Percentiles rank a stretch among this genome's conserved stretches.
These are phyloP conservation scores for Arthrobotrys musiformis DNA, from an alignment of 2,329 filamentous ascomycete species.

Conservation along the genomic window DNA sequence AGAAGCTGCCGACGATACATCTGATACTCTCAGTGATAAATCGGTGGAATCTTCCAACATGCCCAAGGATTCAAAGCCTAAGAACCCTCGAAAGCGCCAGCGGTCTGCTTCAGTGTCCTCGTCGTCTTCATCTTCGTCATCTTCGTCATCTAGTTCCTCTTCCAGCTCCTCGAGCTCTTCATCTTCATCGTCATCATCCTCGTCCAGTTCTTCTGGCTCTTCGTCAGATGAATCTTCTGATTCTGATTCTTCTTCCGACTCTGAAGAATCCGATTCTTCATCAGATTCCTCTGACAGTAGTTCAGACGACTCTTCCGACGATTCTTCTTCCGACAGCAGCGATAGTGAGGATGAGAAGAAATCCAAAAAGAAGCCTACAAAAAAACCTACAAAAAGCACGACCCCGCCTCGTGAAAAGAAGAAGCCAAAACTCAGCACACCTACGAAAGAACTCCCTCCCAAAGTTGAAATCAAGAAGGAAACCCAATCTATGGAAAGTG, in stretches of 20 bases:
- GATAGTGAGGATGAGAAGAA: constrained; percentile 56
- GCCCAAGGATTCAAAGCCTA: constrained; percentile 3
- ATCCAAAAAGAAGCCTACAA: neutral
- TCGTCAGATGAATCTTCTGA: constrained; percentile 41
- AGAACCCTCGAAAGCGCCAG: constrained; percentile 48
- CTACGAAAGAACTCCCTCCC: constrained; percentile 56
- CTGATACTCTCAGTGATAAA: constrained; percentile 50
- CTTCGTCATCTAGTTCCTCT: constrained; percentile 57
- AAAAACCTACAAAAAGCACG: constrained; percentile 60
- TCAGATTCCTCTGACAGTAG: constrained; percentile 56
- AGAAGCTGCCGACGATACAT: constrained; percentile 53
- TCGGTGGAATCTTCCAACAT: constrained; percentile 20
- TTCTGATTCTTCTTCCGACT: constrained; percentile 57
- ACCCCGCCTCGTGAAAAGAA: constrained; percentile 62
- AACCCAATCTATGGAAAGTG: constrained; percentile 64
- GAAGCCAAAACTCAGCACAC: constrained; percentile 60
- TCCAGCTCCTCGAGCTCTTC: constrained; percentile 61
- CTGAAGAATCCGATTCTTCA: constrained; percentile 51
- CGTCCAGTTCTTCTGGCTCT: constrained; percentile 55
- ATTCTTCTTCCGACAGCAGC: constrained; percentile 63
- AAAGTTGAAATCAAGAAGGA: constrained; percentile 65
- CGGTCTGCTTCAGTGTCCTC: constrained; percentile 47
- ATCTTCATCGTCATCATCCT: neutral
- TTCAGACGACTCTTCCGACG: constrained; percentile 65
- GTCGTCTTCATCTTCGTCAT: constrained; percentile 11